Conservation (phyloP, 305 asterid genomes). For the Fraxinus sp. region DNA sequence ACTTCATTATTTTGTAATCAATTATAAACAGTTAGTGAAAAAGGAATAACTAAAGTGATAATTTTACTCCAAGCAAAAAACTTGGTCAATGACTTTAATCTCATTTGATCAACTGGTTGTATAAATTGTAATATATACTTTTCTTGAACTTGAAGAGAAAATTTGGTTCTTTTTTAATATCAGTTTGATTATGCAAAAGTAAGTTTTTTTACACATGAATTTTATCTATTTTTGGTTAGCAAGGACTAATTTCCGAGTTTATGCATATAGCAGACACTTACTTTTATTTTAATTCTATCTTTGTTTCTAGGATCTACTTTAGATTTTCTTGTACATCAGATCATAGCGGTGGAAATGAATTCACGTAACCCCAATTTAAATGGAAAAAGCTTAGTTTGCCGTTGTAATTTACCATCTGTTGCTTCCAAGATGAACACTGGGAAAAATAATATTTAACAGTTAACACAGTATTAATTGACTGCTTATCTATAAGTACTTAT, state of each 20-base stretch:
- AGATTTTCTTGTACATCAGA: not conserved
- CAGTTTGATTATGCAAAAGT: constrained; percentile 15
- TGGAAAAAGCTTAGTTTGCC: not conserved
- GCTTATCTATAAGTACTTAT: constrained; percentile 29
- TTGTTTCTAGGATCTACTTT: constrained; percentile 6
- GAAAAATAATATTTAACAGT: not conserved
- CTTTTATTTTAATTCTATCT: not conserved
- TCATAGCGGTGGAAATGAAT: not conserved
- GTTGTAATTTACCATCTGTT: not conserved
- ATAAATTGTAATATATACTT: constrained; percentile 20
- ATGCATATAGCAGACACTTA: not conserved
- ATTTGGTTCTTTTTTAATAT: constrained; percentile 14
- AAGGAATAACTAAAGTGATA: constrained; percentile 17
- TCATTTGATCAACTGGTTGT: constrained; percentile 26
- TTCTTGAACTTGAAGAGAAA: constrained; percentile 45
- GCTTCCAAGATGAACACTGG: constrained; percentile 18
- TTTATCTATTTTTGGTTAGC: not conserved
- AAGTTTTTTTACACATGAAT: not conserved
- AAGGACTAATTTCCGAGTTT: not conserved
- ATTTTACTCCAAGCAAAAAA: constrained; percentile 27
- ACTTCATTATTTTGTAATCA: constrained; percentile 11
- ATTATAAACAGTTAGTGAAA: not conserved
- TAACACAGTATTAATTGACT: constrained; percentile 16
- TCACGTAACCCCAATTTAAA: not conserved
- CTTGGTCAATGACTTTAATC: constrained; percentile 34